Percentiles rank a stretch among this genome's conserved stretches.
phyloP scores from a whole-genome alignment of 805 yeast species.

The Suhomyces emberorum region DNA sequence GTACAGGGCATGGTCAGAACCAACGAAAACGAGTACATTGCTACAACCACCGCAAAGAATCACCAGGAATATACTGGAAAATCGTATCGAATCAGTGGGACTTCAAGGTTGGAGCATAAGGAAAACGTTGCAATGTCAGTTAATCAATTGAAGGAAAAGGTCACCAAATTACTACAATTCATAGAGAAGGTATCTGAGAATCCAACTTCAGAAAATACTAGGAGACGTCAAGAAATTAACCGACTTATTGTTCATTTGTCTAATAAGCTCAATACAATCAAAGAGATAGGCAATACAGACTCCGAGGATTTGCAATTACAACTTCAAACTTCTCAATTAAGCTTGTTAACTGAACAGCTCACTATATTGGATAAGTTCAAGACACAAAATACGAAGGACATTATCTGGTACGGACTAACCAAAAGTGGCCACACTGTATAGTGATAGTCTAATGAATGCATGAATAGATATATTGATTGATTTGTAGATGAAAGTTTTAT shows the following conservation, averaged over 20 bases:
- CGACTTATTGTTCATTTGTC: slow-evolving; percentile 27
- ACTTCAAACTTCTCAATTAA: slow-evolving; percentile 25
- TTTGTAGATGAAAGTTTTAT: background rate
- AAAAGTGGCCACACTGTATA: background rate
- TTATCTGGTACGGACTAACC: slow-evolving; percentile 9
- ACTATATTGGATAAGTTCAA: slow-evolving; percentile 20
- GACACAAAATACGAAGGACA: slow-evolving; percentile 13
- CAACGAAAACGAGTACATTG: slow-evolving; percentile 30
- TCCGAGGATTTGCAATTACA: slow-evolving; percentile 9
- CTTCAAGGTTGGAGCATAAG: slow-evolving; percentile 9
- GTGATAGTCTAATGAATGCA: background rate
- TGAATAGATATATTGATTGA: background rate
- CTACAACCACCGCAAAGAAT: slow-evolving; percentile 30
- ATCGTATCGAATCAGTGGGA: slow-evolving; percentile 1
- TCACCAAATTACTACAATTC: slow-evolving; percentile 20
- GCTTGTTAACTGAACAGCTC: slow-evolving; percentile 30
- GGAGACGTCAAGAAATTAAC: slow-evolving; percentile 17
- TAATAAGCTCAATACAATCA: slow-evolving; percentile 17
- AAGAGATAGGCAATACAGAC: slow-evolving; percentile 5
- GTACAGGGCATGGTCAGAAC: slow-evolving; percentile 18
- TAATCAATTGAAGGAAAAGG: slow-evolving; percentile 22
- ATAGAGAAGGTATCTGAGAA: slow-evolving; percentile 3
- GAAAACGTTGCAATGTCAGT: slow-evolving; percentile 12
- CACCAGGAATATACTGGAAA: slow-evolving; percentile 20
- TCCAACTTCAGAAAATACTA: slow-evolving; percentile 8